These are phyloP conservation scores for Cicer pinnatifidum DNA, from an alignment of 306 rosid species.

Conservation along the genomic window DNA sequence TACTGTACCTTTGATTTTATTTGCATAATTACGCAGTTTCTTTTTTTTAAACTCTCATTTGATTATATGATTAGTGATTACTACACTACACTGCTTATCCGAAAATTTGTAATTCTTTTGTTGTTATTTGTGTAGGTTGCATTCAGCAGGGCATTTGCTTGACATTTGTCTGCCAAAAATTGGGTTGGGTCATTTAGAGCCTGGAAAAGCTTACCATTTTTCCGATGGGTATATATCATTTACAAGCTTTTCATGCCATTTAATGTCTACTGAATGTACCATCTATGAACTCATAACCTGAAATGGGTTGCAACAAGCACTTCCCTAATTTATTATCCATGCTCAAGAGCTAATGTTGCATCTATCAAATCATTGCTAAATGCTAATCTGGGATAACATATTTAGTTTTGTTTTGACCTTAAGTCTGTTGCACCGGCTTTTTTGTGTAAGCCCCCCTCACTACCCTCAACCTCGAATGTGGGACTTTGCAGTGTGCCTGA, in stretches of 20 bases:
- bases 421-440: too few species aligned
- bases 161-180: slow-evolving; percentile 62
- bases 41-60: neutral
- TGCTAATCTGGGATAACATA: slow-evolving; percentile 11
- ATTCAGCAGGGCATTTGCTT: slow-evolving; percentile 80
- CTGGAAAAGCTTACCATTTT: slow-evolving; percentile 80
- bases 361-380: slow-evolving; percentile 24
- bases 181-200: slow-evolving; percentile 68
- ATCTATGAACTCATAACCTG: neutral
- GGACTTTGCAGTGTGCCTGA: too few species aligned
- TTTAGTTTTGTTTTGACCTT: slow-evolving; percentile 2
- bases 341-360: neutral
- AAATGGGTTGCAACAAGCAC: neutral
- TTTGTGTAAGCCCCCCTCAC: too few species aligned
- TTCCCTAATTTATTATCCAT: slow-evolving; percentile 7
- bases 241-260: neutral
- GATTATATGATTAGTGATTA: slow-evolving; percentile 12
- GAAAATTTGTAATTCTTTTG: slow-evolving; percentile 12
- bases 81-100: neutral
- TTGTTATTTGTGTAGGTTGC: slow-evolving; percentile 55
- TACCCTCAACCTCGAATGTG: too few species aligned
- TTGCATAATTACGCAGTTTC: neutral
- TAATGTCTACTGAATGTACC: slow-evolving; percentile 15
- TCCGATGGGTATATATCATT: slow-evolving; percentile 70
- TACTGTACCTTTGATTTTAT: neutral